Evolutionary conservation across 2,329 filamentous ascomycete species (phyloP), one percentile per base, ranked within the genome.

Genomic region (Xylariaceae sp.): DNA sequence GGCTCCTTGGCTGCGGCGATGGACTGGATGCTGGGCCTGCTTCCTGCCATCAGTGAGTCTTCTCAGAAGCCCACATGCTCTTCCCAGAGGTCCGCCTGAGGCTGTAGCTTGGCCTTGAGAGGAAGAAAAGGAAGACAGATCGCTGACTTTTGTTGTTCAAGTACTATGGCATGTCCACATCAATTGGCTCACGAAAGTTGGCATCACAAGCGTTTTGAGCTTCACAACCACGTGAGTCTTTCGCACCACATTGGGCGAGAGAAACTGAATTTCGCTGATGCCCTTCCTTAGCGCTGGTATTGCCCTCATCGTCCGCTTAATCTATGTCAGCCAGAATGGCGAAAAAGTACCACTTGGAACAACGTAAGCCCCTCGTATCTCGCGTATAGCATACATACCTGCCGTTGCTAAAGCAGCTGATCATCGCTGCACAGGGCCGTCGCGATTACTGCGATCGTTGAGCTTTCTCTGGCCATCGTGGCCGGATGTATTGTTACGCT

Each of bases 121-220:
- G 6, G 19, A 37, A 40, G 29, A 12, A 12, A 11, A 8, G 6
- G 19, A 37, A 40, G 29, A 12, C 2, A 19, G 2, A 19, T 49
- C 32, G 32, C 51, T 59, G 29, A 59, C 47, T 40, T 26, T 0
- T n/a, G 1, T 12, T 29, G 12, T 51, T 49, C 4, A 58, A 58
- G 53, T 82, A 40, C 68, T 82, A 0, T 80, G 77, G 75, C 67
- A 74, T 26, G 69, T 80, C 37, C 73, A 76, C 54, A 76, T 81
- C 67, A 74, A 74, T 42, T 65, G 64, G 40, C 69, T 71, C 39
- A 76, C 74, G 3, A 80, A 80, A 60, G 50, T 73, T 4, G 68
- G 73, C 12, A 70, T 81, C 31, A 73, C 72, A 3, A 60, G 73
- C 2, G 72, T 83, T 47, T 64, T 82, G 2, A 71, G 75, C 41